A percentile compares a stretch with the other conserved stretches of the same genome.
These are phyloP conservation scores for Venturia effusa DNA, from an alignment of 2,329 filamentous ascomycete species.

Conservation along the genomic window DNA sequence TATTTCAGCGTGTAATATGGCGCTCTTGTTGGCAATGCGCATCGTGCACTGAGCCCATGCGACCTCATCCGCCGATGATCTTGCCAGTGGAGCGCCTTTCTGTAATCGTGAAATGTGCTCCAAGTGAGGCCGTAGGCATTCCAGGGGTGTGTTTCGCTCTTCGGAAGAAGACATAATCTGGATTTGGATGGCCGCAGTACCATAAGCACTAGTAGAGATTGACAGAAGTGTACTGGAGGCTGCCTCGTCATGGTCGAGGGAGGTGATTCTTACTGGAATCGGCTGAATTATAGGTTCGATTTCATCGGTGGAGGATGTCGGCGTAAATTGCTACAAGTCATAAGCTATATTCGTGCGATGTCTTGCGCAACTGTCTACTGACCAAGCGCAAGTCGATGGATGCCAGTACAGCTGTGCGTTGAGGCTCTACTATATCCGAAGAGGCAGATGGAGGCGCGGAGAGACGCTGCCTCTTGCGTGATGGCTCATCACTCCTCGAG, in stretches of 20 bases:
- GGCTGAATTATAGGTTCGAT: background rate
- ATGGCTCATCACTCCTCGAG: background rate
- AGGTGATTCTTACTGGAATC: background rate
- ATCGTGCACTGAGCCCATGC: background rate
- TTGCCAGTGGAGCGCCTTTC: slow-evolving; percentile 10
- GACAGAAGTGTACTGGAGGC: background rate
- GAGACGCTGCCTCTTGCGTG: slow-evolving; percentile 3
- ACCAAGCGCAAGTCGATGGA: background rate
- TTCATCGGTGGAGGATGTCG: background rate
- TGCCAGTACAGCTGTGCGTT: background rate
- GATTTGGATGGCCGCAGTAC: background rate
- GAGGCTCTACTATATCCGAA: background rate
- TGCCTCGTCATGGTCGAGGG: background rate
- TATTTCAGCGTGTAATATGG: background rate
- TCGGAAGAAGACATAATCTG: background rate
- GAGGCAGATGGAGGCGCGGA: background rate
- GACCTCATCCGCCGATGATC: background rate
- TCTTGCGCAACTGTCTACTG: background rate
- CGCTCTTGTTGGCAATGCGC: background rate
- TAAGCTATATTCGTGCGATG: background rate
- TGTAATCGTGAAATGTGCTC: background rate
- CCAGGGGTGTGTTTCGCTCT: background rate
- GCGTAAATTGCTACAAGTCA: background rate
- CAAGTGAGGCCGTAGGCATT: background rate
- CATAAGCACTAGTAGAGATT: background rate